phyloP scores from a whole-genome alignment of 2,329 filamentous ascomycete species.

The Apiospora marii region DNA sequence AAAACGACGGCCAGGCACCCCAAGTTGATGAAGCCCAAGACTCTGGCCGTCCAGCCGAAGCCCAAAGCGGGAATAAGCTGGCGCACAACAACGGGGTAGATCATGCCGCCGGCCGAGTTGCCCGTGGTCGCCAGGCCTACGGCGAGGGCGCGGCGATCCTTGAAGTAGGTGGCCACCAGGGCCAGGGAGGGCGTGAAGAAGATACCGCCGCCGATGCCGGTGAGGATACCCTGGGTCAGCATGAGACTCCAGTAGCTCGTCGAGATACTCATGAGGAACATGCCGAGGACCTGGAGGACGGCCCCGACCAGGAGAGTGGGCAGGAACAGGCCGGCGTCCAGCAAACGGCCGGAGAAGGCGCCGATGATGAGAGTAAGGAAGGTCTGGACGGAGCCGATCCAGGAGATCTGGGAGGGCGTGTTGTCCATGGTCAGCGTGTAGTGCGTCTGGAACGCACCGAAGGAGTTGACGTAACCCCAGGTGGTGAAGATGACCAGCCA shows the following conservation, averaged over 20 bases:
- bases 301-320: conserved; percentile 48
- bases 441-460: conserved; percentile 55
- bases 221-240: conserved; percentile 56
- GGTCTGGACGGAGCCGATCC: conserved; percentile 54
- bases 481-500: conserved; percentile 53
- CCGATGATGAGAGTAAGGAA: conserved; percentile 53
- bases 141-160: conserved; percentile 60
- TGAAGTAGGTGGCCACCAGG: conserved; percentile 70
- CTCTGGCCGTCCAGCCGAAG: conserved; percentile 43
- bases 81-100: conserved; percentile 55
- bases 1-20: conserved; percentile 80
- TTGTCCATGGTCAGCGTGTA: conserved; percentile 46
- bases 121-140: conserved; percentile 67
- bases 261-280: conserved; percentile 53
- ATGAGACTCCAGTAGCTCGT: conserved; percentile 58
- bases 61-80: conserved; percentile 41
- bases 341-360: conserved; percentile 50
- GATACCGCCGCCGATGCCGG: conserved; percentile 61
- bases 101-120: conserved; percentile 60
- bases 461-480: conserved; percentile 56
- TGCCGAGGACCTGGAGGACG: conserved; percentile 50
- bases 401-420: conserved; percentile 49
- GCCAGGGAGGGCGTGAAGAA: conserved; percentile 66
- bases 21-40: conserved; percentile 68
- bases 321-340: conserved; percentile 53